phyloP scores from a whole-genome alignment of 1,139 yeast genomes.

The Komagataea norvegica region DNA sequence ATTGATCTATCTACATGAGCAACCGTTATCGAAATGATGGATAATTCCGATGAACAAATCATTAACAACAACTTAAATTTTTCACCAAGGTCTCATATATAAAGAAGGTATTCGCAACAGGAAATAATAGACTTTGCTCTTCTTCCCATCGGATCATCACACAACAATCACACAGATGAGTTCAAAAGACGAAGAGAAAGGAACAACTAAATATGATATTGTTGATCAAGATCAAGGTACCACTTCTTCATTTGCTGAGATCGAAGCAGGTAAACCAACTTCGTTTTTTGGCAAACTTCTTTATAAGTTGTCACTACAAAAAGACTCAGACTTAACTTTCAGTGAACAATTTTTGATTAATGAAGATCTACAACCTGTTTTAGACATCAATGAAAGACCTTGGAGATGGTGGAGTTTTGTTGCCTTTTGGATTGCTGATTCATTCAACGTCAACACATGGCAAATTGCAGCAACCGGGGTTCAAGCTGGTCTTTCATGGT shows the following conservation, averaged over 20 bases:
- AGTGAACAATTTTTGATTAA: slow-evolving; percentile 61
- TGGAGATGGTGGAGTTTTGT: slow-evolving; percentile 83
- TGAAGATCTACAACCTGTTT: slow-evolving; percentile 74
- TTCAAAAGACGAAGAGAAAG: slow-evolving; percentile 5
- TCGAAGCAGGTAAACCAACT: slow-evolving; percentile 1
- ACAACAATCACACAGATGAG: slow-evolving; percentile 1
- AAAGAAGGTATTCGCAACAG: too few species aligned
- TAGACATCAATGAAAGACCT: slow-evolving; percentile 52
- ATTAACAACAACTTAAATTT: too few species aligned
- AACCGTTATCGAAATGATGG: too few species aligned
- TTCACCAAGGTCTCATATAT: too few species aligned
- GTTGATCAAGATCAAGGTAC: slow-evolving; percentile 16
- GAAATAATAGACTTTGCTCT: too few species aligned
- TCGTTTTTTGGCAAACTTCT: slow-evolving; percentile 10
- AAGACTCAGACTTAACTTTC: slow-evolving; percentile 31
- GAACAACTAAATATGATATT: neutral
- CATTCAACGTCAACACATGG: slow-evolving; percentile 86
- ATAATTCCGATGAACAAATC: too few species aligned
- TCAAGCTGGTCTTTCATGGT: slow-evolving; percentile 71
- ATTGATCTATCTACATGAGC: too few species aligned
- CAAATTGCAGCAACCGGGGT: slow-evolving; percentile 86
- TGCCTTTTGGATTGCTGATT: slow-evolving; percentile 81
- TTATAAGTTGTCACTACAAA: slow-evolving; percentile 20
- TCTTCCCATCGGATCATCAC: neutral
- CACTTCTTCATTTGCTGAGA: slow-evolving; percentile 11